Evolutionary conservation across 202 grass and related monocot species (phyloP).

Genomic region (Hordeum pubiflorum): DNA sequence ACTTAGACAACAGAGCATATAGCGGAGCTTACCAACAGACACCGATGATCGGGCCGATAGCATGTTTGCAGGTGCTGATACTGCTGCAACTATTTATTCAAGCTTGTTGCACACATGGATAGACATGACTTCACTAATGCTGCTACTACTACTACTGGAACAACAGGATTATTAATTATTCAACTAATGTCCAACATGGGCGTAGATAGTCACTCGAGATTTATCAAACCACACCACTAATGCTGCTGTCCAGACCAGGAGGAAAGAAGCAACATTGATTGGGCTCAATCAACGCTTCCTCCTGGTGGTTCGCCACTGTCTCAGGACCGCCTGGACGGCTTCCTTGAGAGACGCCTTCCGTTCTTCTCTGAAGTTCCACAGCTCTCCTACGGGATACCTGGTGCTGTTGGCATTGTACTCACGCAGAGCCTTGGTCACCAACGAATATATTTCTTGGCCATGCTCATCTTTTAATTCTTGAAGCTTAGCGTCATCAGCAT

Average conservation of each 20-base stretch:
- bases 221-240: not conserved
- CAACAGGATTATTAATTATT: too few relatives aligned
- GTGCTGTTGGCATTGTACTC: slow-evolving; percentile 27
- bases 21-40: too few relatives aligned
- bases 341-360: slow-evolving; percentile 71
- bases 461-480: slow-evolving; percentile 34
- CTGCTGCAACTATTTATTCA: too few relatives aligned
- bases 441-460: slow-evolving; percentile 34
- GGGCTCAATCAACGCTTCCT: slow-evolving; percentile 35
- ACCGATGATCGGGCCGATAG: too few relatives aligned
- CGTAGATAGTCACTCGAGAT: not conserved
- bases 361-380: slow-evolving; percentile 73
- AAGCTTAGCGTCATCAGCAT: slow-evolving; percentile 36
- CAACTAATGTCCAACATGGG: too few relatives aligned
- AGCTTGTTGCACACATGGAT: too few relatives aligned
- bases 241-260: not conserved
- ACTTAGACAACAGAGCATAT: too few relatives aligned
- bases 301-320: slow-evolving; percentile 36
- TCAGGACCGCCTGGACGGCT: slow-evolving; percentile 60
- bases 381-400: slow-evolving; percentile 44
- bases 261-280: not conserved
- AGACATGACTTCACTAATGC: too few relatives aligned
- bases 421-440: slow-evolving; percentile 30
- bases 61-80: too few relatives aligned
- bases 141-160: too few relatives aligned